Conservation (phyloP, 73 alveolate species). For the Breviolum minutum region DNA sequence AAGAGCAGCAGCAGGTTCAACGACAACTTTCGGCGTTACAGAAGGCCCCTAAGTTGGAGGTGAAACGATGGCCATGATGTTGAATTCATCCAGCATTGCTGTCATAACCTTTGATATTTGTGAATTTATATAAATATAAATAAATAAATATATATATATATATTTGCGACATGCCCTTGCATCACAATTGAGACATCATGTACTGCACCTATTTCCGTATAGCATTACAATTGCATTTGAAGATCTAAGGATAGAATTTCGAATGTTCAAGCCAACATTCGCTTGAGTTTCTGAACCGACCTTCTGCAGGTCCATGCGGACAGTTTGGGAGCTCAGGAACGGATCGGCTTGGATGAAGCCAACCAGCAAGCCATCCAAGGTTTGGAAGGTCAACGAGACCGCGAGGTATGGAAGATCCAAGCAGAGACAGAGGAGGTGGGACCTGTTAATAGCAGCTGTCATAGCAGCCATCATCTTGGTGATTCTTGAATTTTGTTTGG, state of each 20-base stretch:
- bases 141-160: too few species aligned
- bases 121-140: too few species aligned
- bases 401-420: conserved; percentile 16
- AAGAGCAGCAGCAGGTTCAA: conserved; percentile 45
- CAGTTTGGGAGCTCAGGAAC: neutral
- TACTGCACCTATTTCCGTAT: too few species aligned
- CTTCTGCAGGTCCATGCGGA: conserved; percentile 13
- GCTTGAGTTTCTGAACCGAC: too few species aligned
- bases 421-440: conserved; percentile 34
- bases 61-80: too few species aligned
- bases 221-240: too few species aligned
- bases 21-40: conserved; percentile 47
- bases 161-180: too few species aligned
- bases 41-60: neutral
- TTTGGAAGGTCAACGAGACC: conserved; percentile 11
- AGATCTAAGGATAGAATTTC: too few species aligned
- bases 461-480: neutral
- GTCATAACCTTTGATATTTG: neutral
- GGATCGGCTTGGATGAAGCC: neutral
- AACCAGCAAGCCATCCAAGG: neutral
- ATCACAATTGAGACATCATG: too few species aligned
- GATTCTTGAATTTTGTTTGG: neutral
- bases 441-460: neutral
- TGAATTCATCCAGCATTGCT: too few species aligned
- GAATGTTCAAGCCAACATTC: too few species aligned